Base-by-base conservation (phyloP, 2,329 filamentous ascomycete species). In the Fonsecaea monophora region DNA sequence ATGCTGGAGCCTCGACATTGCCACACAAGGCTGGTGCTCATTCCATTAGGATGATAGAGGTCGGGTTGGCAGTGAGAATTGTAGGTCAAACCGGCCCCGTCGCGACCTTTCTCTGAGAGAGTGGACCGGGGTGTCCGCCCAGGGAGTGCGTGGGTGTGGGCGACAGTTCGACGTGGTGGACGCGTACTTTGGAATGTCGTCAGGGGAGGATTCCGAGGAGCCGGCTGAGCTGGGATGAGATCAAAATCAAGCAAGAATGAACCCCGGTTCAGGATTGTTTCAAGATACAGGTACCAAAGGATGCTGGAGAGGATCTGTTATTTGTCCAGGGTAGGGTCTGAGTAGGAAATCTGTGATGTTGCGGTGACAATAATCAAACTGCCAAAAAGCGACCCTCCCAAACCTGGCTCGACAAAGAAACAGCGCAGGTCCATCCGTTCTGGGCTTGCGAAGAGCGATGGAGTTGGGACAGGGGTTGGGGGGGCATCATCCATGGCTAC, bases 131-230 rank as follows among this genome's bases (percentile, higher is more conserved):
- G 62, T 56, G 50, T 62, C 34, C 54, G 30, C 30, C 18, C 55
- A 10, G 64, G 37, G 57, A 58, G 4, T 32, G 30, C 30, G 30
- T 32, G 30, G 30, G 30, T 55, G 57, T 56, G 61, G 64, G 59
- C n/a, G 40, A 62, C 63, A 58, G 34, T 53, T 54, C 45, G 45
- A 59, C 54, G 53, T 37, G 21, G 56, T 15, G 25, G 63, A 66
- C 63, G 64, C 67, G 64, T 64, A 56, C 38, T 21, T 34, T 57
- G 64, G 66, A 65, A 68, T 68, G 66, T 48, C 67, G 64, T 66
- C 67, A 68, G 60, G 67, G 60, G 59, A 61, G 45, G 59, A 45
- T 54, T 64, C 60, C 67, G 62, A 65, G 37, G 1, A 59, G 42
- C 67, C 60, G 67, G 54, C 53, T 53, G 53, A 45, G 60, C 56